A percentile compares a stretch with the other conserved stretches of the same genome.
Conservation (phyloP, 371 early-diverging fungal genomes). For the Mucor lusitanicus region DNA sequence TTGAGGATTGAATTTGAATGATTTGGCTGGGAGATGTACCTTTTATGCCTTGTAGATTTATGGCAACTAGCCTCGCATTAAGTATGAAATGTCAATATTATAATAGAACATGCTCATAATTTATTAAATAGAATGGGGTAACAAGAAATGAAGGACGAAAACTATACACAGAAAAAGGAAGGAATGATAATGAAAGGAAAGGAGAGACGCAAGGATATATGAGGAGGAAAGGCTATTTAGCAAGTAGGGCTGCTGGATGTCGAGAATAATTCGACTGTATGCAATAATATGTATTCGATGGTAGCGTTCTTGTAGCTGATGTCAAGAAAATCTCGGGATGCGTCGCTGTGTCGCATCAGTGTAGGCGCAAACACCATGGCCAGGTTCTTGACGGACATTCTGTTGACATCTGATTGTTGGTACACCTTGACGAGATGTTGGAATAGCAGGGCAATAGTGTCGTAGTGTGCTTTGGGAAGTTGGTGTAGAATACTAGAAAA, state of each 20-base stretch:
- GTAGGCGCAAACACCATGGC: slow-evolving; percentile 95
- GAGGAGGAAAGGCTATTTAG: background rate
- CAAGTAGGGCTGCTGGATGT: background rate
- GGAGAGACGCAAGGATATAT: background rate
- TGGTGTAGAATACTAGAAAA: slow-evolving; percentile 18
- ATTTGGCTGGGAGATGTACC: too few relatives aligned
- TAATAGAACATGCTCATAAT: background rate
- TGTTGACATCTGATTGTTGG: slow-evolving; percentile 57
- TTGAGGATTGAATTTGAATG: too few relatives aligned
- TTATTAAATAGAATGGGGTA: background rate
- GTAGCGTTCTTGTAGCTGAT: slow-evolving; percentile 78
- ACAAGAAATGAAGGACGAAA: background rate
- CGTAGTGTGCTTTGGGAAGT: slow-evolving; percentile 43
- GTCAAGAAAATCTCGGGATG: slow-evolving; percentile 74
- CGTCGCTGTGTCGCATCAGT: slow-evolving; percentile 72
- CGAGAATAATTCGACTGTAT: slow-evolving; percentile 19
- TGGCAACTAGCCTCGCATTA: too few relatives aligned
- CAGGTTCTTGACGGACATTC: slow-evolving; percentile 87
- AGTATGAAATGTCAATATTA: background rate
- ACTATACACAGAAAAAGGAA: background rate
- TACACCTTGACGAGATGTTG: slow-evolving; percentile 53
- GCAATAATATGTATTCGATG: slow-evolving; percentile 47
- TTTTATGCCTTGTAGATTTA: too few relatives aligned
- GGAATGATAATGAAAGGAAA: background rate
- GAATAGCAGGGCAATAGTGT: slow-evolving; percentile 35